phyloP scores from a whole-genome alignment of 257 asterid species.

The Orobanche coerulescens region DNA sequence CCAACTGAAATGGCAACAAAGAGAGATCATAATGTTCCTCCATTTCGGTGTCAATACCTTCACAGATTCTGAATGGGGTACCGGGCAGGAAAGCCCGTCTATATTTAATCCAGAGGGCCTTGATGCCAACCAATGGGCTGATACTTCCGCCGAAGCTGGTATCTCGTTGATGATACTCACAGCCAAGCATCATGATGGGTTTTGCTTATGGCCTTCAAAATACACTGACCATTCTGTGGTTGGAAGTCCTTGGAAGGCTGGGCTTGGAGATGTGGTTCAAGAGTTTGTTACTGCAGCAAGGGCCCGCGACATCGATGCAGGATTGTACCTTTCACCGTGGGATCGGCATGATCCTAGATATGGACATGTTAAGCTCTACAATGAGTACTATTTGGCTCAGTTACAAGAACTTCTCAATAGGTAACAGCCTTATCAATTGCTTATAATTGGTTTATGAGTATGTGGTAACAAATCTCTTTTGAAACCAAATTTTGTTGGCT shows the following conservation, averaged over 20 bases:
- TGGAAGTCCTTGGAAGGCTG: conserved; percentile 68
- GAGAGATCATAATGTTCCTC: conserved; percentile 80
- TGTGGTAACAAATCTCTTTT: too few relatives aligned
- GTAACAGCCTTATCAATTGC: conserved; percentile 26
- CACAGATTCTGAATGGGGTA: conserved; percentile 87
- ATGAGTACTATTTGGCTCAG: conserved; percentile 88
- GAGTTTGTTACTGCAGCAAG: conserved; percentile 58
- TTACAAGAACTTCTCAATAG: conserved; percentile 71
- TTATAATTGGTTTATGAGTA: neutral
- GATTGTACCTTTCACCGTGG: conserved; percentile 93
- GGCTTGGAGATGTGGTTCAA: conserved; percentile 62
- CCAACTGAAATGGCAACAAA: conserved; percentile 89
- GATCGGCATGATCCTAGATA: conserved; percentile 82
- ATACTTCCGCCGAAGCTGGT: conserved; percentile 56
- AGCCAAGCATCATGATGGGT: conserved; percentile 93
- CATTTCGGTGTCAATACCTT: conserved; percentile 91
- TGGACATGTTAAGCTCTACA: conserved; percentile 53
- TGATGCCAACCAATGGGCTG: conserved; percentile 71
- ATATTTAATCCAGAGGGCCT: conserved; percentile 61
- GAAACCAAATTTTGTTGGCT: too few relatives aligned
- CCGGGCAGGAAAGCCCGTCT: conserved; percentile 60
- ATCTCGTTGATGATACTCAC: conserved; percentile 69
- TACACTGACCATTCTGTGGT: conserved; percentile 80
- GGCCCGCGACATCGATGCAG: conserved; percentile 60
- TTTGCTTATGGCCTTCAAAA: conserved; percentile 90